A percentile compares a stretch with the other conserved stretches of the same genome.
Conservation (phyloP, 2,329 filamentous ascomycete species). For the Aspergillus chevalieri region DNA sequence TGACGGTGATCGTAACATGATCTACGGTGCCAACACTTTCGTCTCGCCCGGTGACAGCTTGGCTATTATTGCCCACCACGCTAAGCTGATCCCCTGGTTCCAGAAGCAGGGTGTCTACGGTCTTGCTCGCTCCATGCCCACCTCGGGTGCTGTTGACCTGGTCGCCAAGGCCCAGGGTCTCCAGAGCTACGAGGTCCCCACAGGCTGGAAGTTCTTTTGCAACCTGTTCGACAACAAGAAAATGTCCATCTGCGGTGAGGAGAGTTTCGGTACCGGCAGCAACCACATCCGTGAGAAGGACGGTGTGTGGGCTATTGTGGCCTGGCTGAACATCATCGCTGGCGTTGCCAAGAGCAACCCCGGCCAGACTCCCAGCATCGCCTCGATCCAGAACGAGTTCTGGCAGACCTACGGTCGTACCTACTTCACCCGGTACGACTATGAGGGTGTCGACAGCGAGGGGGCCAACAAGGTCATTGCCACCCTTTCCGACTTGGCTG, state of each 20-base stretch:
- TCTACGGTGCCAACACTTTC: slow-evolving; percentile 93
- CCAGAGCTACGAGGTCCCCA: slow-evolving; percentile 91
- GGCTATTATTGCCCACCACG: slow-evolving; percentile 96
- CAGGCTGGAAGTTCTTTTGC: slow-evolving; percentile 99
- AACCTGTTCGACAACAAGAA: slow-evolving; percentile 90
- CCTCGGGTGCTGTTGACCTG: slow-evolving; percentile 87
- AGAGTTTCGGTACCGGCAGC: slow-evolving; percentile 95
- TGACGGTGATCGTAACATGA: slow-evolving; percentile 99
- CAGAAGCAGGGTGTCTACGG: slow-evolving; percentile 94
- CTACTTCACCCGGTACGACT: slow-evolving; percentile 99
- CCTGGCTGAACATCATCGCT: slow-evolving; percentile 98
- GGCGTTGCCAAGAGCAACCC: slow-evolving; percentile 79
- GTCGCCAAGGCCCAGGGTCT: slow-evolving; percentile 93
- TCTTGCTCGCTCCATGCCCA: slow-evolving; percentile 95
- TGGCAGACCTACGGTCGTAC: slow-evolving; percentile 94
- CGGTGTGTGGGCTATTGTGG: slow-evolving; percentile 92
- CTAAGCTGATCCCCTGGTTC: slow-evolving; percentile 96
- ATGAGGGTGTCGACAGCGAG: slow-evolving; percentile 87
- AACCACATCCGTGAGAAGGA: slow-evolving; percentile 99
- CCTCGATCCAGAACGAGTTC: slow-evolving; percentile 94
- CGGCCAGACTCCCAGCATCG: slow-evolving; percentile 79
- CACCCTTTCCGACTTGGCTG: slow-evolving; percentile 67
- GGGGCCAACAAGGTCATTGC: slow-evolving; percentile 86
- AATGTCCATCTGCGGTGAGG: slow-evolving; percentile 96
- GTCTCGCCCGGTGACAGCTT: slow-evolving; percentile 96